Evolutionary conservation across 768 basidiomycete species (phyloP), one percentile per base, ranked within the genome.

Genomic region (Podaxis carcinomalis): DNA sequence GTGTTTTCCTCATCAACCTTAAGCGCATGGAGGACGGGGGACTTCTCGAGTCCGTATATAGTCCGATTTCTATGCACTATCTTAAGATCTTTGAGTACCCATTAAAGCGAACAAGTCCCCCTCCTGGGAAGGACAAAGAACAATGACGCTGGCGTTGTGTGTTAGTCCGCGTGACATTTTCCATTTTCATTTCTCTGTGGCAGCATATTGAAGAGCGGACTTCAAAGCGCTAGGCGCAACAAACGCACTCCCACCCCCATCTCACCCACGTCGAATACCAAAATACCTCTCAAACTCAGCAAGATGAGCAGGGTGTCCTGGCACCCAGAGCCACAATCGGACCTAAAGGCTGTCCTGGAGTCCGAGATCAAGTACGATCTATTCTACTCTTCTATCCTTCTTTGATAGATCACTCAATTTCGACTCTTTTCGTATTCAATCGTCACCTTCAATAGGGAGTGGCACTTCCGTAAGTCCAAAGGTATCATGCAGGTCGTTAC

Each of bases 401-500:
- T 14, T 37, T 9, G 35, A 37, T 37, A 35, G 50, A 14, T 55
- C 36, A 52, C 35, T 39, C 25, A 54, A 46, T 36, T 27, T 19
- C 59, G 27, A 32, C 36, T 58, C 7, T 25, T 36, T n/a, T 0
- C 42, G 6, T n/a, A 27, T 47, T 40, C 40, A 11, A 56, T 51
- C 40, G 13, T 42, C 19, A 16, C n/a, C 6, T 44, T 44, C 19
- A 19, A 19, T 66, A 89, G 89, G 69, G 89, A 90, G 69, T 90
- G 89, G 89, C 89, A 90, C 67, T 90, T 90, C 67, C 89, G 89
- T 89, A 68, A 66, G 84, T 72, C 5, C 16, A 56, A 61, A 44
- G 49, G 49, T 28, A 32, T 9, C 32, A 32, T 9, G 5, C 2
- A 32, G 32, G 32, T 32, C 2, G 32, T 9, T 32, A 32, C 28